A percentile compares a stretch with the other conserved stretches of the same genome.
Conservation (phyloP, 257 asterid species). For the Solanum peruvianum region DNA sequence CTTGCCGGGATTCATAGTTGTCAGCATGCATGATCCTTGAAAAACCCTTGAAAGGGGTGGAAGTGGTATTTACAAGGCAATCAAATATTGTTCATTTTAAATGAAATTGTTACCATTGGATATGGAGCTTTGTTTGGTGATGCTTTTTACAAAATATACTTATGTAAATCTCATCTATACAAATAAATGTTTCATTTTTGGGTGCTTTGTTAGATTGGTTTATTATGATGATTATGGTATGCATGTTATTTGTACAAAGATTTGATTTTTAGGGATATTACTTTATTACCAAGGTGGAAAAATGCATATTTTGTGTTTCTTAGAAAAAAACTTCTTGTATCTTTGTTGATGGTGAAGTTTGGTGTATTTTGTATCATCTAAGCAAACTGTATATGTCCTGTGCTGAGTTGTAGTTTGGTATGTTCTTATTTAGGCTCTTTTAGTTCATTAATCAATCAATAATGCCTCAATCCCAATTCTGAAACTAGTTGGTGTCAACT, state of each 20-base stretch:
- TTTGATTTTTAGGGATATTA: background rate
- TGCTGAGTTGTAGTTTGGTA: background rate
- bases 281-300: background rate
- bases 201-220: background rate
- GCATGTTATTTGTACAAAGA: background rate
- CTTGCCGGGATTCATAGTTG: conserved; percentile 51
- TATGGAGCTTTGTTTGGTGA: background rate
- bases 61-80: too few species aligned
- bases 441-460: background rate
- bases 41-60: background rate
- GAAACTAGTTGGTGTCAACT: background rate
- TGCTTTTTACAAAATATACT: too few species aligned
- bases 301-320: background rate
- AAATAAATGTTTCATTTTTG: too few species aligned
- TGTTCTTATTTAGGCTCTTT: background rate
- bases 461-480: background rate
- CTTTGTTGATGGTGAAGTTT: background rate
- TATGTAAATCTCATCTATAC: background rate
- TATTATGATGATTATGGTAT: background rate
- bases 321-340: background rate
- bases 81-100: too few species aligned
- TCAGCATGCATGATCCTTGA: background rate
- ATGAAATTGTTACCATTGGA: background rate
- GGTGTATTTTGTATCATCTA: background rate
- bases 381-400: background rate